Base-by-base conservation (phyloP, 2,329 filamentous ascomycete species). In the Myrmaecium sp. region DNA sequence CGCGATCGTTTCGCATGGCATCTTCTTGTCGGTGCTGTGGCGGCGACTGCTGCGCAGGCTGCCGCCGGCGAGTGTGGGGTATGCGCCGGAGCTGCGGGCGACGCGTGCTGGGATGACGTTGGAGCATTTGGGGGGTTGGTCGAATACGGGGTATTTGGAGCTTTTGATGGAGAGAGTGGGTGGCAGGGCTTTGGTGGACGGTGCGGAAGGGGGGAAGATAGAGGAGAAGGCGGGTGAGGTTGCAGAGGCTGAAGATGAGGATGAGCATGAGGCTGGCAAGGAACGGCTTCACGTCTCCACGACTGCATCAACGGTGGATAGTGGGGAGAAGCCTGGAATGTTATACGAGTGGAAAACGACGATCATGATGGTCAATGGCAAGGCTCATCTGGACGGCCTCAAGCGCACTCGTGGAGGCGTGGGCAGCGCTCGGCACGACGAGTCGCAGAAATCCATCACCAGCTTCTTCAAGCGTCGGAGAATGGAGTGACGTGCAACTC, bases 331-430 rank as follows among this genome's bases (percentile, higher is more conserved):
- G 14, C 7, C 16, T 20, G 13, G n/a, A n/a, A 28, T 46, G 3
- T 31, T 51, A 5, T 17, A 35, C 11, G 49, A 50, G n/a, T 63
- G 57, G 55, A 53, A 46, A 9, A 57, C 62, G 11, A 47, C 57
- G 5, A 60, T 91, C 15, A 48, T 66, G 23, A 57, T 57, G 4
- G 61, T 82, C 35, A 86, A 93, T 44, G 67, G 66, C 33, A 64
- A 67, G 32, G 64, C 69, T 4, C 84, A 94, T 50, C 64, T 93
- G 3, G 52, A 58, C 23, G 70, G 73, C 15, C 56, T 93, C 31
- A 84, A 74, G 47, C 77, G 81, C 49, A 86, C 81, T 6, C 61
- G 75, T 14, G 80, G 81, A 16, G 83, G 83, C 3, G 77, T 93
- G 30, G 82, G 82, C 29, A 89, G 76, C 39, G 64, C 77, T 20